phyloP scores from a whole-genome alignment of 78 protist genomes.

The Tieghemostelium lacteum region DNA sequence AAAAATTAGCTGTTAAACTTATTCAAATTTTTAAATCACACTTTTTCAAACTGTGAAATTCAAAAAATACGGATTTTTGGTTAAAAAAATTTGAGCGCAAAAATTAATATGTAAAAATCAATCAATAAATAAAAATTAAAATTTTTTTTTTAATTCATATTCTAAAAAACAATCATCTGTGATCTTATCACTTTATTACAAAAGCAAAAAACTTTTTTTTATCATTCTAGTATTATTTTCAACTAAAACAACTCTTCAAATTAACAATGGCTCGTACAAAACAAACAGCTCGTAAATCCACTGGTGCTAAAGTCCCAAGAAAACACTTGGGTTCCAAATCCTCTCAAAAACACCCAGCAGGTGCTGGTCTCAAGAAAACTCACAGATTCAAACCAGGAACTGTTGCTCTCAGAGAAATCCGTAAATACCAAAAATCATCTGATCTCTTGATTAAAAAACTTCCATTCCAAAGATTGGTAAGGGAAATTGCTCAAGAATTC shows the following conservation, averaged over 20 bases:
- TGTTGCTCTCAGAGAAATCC: conserved; percentile 96
- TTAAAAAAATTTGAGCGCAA: no score
- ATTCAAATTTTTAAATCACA: not conserved
- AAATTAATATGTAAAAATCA: no score
- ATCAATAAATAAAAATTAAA: not conserved
- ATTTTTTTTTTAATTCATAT: no score
- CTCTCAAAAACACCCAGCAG: conserved; percentile 86
- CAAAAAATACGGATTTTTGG: no score
- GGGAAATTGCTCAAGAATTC: conserved; percentile 88
- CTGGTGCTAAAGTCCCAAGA: conserved; percentile 96
- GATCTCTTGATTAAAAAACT: conserved; percentile 92
- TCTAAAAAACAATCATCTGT: no score
- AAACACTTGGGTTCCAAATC: conserved; percentile 86
- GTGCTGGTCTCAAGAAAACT: conserved; percentile 85
- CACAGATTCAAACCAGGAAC: conserved; percentile 96
- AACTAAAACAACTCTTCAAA: not conserved
- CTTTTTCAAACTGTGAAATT: no score
- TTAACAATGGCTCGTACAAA: conserved; percentile 95
- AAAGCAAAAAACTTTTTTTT: not conserved
- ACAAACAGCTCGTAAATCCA: conserved; percentile 97
- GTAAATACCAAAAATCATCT: conserved; percentile 92
- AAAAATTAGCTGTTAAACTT: not conserved
- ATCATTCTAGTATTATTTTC: not conserved
- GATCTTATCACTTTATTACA: no score
- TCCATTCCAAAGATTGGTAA: conserved; percentile 87